phyloP scores from a whole-genome alignment of 2,329 filamentous ascomycete genomes.

The Dothidotthia symphoricarpi region DNA sequence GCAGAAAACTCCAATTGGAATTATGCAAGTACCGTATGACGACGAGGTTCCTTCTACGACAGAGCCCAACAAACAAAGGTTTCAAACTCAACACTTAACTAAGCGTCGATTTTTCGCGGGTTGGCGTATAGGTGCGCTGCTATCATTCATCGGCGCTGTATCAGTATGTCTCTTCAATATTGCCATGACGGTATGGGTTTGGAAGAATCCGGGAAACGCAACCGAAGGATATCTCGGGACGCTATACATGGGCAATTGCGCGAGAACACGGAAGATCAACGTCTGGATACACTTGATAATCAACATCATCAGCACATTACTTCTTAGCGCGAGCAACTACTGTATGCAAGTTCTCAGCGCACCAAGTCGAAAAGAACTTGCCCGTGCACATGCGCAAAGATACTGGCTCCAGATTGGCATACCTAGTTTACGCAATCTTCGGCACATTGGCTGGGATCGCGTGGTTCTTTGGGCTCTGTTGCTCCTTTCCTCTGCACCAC shows the following conservation, averaged over 20 bases:
- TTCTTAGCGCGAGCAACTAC: conserved; percentile 27
- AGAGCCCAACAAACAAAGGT: background rate
- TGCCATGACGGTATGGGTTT: conserved; percentile 5
- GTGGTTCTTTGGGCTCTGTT: conserved; percentile 6
- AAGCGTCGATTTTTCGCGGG: conserved; percentile 1
- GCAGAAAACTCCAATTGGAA: background rate
- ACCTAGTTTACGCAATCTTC: conserved; percentile 43
- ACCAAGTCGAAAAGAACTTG: conserved; percentile 21
- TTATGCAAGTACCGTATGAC: background rate
- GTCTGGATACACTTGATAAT: conserved; percentile 47
- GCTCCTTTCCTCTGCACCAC: conserved; percentile 10
- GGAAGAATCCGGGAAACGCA: background rate
- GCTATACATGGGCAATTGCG: conserved; percentile 6
- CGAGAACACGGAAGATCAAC: conserved; percentile 4
- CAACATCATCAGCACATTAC: conserved; percentile 45
- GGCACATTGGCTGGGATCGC: conserved; percentile 4
- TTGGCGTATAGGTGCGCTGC: conserved; percentile 9
- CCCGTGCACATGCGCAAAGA: conserved; percentile 24
- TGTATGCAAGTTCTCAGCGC: conserved; percentile 29
- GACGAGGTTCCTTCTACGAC: background rate
- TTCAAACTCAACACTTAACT: background rate
- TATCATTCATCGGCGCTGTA: conserved; percentile 6
- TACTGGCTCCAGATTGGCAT: conserved; percentile 46
- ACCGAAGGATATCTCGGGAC: background rate
- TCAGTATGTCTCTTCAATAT: conserved; percentile 6